Conservation (phyloP, 441 rosid genomes). For the Corymbia citriodora region DNA sequence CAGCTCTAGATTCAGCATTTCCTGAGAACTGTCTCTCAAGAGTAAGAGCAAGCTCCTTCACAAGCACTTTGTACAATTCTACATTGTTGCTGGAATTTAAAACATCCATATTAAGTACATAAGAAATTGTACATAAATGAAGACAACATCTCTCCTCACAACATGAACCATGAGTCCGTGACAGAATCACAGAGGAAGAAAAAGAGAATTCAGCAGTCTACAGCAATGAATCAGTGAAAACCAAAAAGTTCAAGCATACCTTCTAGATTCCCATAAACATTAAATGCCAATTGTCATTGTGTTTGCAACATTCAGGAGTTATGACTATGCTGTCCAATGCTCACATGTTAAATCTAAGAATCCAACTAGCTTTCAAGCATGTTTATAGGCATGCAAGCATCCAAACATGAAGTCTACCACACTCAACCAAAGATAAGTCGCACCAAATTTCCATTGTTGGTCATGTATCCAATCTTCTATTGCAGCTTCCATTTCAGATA, state of each 20-base stretch:
- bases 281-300: not conserved
- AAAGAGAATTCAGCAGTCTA: not conserved
- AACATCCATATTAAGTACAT: not conserved
- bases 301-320: not conserved
- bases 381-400: not conserved
- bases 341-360: not conserved
- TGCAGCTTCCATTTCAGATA: not conserved
- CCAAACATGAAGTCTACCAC: not conserved
- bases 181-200: not conserved
- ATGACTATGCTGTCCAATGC: not conserved
- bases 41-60: conserved; percentile 76
- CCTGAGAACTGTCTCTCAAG: conserved; percentile 70
- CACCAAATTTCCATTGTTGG: not conserved
- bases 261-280: not conserved
- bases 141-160: not conserved
- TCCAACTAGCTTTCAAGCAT: not conserved
- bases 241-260: not conserved
- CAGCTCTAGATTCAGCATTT: conserved; percentile 72
- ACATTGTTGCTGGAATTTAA: conserved; percentile 53
- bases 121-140: not conserved
- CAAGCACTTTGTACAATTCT: conserved; percentile 63
- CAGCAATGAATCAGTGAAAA: not conserved
- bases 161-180: not conserved
- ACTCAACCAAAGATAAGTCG: not conserved
- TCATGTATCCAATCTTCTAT: not conserved